Evolutionary conservation across 768 basidiomycete species (phyloP).

Genomic region (Dacryopinax spathularia): DNA sequence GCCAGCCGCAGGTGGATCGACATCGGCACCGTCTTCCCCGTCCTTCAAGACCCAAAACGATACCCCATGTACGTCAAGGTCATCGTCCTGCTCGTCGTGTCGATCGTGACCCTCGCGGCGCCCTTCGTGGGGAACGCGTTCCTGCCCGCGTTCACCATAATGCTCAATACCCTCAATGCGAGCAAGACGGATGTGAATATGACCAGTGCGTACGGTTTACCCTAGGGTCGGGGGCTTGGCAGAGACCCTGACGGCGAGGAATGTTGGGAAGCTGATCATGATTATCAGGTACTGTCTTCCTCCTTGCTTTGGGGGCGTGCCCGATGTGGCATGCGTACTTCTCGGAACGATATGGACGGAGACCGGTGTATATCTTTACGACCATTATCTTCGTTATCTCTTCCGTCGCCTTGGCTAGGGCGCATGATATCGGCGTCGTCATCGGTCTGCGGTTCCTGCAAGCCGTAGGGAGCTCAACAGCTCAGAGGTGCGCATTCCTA

Average conservation of each 20-base stretch:
- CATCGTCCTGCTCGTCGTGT: background rate
- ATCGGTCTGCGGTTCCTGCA: slow-evolving; percentile 9
- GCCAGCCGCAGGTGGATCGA: background rate
- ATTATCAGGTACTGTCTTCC: slow-evolving; percentile 1
- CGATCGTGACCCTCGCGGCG: background rate
- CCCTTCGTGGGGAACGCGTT: background rate
- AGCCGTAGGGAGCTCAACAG: slow-evolving; percentile 10
- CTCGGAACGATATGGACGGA: background rate
- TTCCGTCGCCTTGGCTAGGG: slow-evolving; percentile 6
- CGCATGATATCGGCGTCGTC: slow-evolving; percentile 5
- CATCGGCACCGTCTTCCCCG: background rate
- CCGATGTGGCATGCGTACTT: slow-evolving; percentile 1
- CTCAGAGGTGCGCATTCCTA: slow-evolving; percentile 8
- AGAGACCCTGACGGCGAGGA: background rate
- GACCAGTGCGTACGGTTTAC: background rate
- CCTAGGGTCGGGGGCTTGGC: background rate
- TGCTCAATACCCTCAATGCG: background rate
- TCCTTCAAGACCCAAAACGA: background rate
- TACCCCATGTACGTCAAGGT: background rate
- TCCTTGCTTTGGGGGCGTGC: background rate
- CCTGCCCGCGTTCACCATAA: slow-evolving; percentile 1
- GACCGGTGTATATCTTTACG: background rate
- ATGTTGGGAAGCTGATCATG: no score
- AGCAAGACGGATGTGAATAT: slow-evolving; percentile 2
- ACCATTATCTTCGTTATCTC: background rate